A percentile compares a stretch with the other conserved stretches of the same genome.
These are phyloP conservation scores for Alternaria sp. DNA, from an alignment of 2,329 filamentous ascomycete genomes.

Conservation along the genomic window DNA sequence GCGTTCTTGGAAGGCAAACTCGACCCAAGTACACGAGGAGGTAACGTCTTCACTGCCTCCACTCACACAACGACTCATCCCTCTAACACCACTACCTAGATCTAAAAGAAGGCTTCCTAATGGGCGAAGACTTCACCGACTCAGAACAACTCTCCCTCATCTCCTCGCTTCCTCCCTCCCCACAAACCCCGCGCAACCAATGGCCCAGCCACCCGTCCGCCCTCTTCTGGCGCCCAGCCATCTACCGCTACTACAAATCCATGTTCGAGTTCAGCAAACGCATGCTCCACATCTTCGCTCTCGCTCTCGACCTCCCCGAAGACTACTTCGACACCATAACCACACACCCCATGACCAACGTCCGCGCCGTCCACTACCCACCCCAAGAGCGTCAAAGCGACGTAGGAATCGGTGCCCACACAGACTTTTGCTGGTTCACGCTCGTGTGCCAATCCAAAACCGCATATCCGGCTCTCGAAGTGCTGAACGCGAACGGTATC, in stretches of 20 bases:
- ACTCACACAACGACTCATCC: too few species aligned
- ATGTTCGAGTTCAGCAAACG: constrained; percentile 39
- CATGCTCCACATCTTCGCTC: constrained; percentile 46
- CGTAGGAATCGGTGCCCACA: constrained; percentile 51
- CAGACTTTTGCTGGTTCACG: constrained; percentile 54
- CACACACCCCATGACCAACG: constrained; percentile 51
- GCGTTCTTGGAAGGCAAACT: constrained; percentile 46
- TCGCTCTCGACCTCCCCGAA: constrained; percentile 51
- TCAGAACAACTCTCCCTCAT: constrained; percentile 36
- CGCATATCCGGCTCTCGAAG: constrained; percentile 43
- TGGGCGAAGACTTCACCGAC: constrained; percentile 45
- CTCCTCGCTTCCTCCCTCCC: constrained; percentile 17
- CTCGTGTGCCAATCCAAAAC: constrained; percentile 45
- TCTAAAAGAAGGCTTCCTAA: constrained; percentile 45
- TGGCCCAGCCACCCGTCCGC: constrained; percentile 38
- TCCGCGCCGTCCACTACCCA: constrained; percentile 52
- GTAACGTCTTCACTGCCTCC: constrained; percentile 10
- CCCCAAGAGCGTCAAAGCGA: constrained; percentile 38
- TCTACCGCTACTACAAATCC: constrained; percentile 41
- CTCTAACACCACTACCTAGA: constrained; percentile 20
- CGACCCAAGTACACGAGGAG: constrained; percentile 44
- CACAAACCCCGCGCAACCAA: constrained; percentile 34
- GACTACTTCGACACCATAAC: constrained; percentile 48
- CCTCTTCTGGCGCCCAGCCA: constrained; percentile 37
- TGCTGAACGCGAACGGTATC: constrained; percentile 50